Evolutionary conservation across 139 green algal species (phyloP).

Genomic region (Mychonastes homosphaera): DNA sequence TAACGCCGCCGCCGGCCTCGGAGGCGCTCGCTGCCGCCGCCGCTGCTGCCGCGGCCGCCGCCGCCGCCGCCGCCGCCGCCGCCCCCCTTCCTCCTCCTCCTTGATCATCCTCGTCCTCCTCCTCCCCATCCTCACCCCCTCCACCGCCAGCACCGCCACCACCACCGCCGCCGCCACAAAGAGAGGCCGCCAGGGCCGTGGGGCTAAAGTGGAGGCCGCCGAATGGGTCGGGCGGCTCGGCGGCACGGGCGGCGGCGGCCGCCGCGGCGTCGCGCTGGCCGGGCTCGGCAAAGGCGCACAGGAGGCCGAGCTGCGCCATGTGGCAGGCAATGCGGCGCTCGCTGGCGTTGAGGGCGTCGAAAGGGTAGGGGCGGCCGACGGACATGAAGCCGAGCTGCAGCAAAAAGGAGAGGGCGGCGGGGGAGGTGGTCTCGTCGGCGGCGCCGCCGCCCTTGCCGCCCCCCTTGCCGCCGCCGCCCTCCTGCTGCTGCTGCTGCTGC

Average conservation of each 20-base stretch:
- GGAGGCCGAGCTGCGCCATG: constrained; percentile 66
- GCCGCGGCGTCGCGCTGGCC: too few relatives aligned
- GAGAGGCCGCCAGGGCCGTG: too few relatives aligned
- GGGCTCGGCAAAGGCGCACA: constrained; percentile 49
- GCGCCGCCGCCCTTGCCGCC: too few relatives aligned
- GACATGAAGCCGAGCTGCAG: constrained; percentile 74
- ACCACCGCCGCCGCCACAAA: too few relatives aligned
- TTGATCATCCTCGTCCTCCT: neutral
- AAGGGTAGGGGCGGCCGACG: constrained; percentile 28
- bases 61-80: neutral
- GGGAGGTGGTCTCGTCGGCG: too few relatives aligned
- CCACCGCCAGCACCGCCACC: too few relatives aligned
- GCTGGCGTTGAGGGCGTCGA: constrained; percentile 15
- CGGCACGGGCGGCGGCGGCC: too few relatives aligned
- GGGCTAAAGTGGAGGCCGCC: too few relatives aligned
- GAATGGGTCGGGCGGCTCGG: too few relatives aligned
- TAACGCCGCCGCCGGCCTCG: constrained; percentile 40
- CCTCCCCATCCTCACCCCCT: neutral
- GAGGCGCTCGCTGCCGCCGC: constrained; percentile 1
- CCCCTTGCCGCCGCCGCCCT: too few relatives aligned
- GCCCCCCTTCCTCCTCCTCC: neutral
- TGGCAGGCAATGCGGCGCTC: constrained; percentile 53
- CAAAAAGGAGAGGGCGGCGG: constrained; percentile 63
- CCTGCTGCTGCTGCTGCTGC: too few relatives aligned
- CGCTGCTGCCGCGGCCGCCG: neutral